Percentiles rank a stretch among this genome's conserved stretches.
phyloP scores from a whole-genome alignment of 2,329 filamentous ascomycete genomes.

The Fusarium sp. region DNA sequence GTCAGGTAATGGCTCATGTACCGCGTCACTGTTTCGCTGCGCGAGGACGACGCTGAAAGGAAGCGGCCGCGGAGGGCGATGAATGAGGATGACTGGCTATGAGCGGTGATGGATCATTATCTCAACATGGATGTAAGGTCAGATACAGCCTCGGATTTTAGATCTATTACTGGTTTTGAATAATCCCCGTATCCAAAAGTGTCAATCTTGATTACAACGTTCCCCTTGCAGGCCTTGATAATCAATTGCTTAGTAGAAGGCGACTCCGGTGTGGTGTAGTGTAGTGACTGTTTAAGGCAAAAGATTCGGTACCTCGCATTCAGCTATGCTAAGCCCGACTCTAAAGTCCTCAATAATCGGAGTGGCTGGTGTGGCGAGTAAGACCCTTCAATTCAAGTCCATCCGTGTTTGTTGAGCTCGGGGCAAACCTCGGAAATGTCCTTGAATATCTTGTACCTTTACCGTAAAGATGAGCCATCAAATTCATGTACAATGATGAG shows the following conservation, averaged over 20 bases:
- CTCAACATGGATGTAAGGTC: not conserved
- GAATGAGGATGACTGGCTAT: slow-evolving; percentile 21
- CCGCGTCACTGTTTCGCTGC: slow-evolving; percentile 16
- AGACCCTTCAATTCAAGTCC: slow-evolving; percentile 25
- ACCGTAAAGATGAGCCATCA: slow-evolving; percentile 22
- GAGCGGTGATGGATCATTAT: slow-evolving; percentile 1
- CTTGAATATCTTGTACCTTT: slow-evolving; percentile 9
- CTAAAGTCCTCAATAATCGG: slow-evolving; percentile 24
- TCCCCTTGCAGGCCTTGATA: slow-evolving; percentile 5
- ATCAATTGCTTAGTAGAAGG: slow-evolving; percentile 23
- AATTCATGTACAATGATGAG: slow-evolving; percentile 17
- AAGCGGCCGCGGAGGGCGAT: slow-evolving; percentile 23
- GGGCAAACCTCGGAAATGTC: slow-evolving; percentile 18
- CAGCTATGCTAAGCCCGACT: not conserved
- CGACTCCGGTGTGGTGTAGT: slow-evolving; percentile 31
- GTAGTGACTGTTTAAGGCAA: not conserved
- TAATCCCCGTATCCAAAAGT: slow-evolving; percentile 14
- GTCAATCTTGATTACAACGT: not conserved
- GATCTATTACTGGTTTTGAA: slow-evolving; percentile 10
- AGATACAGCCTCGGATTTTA: slow-evolving; percentile 20
- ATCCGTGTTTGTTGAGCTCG: slow-evolving; percentile 18
- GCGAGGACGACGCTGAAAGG: slow-evolving; percentile 20
- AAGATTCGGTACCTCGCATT: slow-evolving; percentile 17
- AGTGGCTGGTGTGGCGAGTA: slow-evolving; percentile 46
- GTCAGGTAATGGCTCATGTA: slow-evolving; percentile 38